These are phyloP conservation scores for Lactarius sp. DNA, from an alignment of 768 basidiomycete species.

Conservation along the genomic window DNA sequence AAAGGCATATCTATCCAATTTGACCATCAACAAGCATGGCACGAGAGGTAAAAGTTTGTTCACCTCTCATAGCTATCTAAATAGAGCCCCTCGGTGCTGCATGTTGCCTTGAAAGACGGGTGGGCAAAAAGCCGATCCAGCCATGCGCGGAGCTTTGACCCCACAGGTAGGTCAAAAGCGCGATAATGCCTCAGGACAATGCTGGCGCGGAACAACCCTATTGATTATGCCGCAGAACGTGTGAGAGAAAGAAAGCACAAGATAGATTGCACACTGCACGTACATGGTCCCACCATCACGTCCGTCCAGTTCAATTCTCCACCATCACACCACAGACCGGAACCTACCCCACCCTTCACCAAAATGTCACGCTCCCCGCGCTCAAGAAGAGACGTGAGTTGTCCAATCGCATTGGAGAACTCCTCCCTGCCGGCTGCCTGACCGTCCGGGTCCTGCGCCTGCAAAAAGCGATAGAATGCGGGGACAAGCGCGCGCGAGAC, in stretches of 20 bases:
- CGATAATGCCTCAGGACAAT: constrained; percentile 64
- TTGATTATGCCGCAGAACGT: not conserved
- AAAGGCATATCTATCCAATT: constrained; percentile 55
- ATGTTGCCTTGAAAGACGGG: constrained; percentile 60
- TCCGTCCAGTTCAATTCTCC: constrained; percentile 60
- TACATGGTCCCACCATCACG: constrained; percentile 68
- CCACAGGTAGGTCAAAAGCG: constrained; percentile 53
- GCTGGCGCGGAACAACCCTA: constrained; percentile 65
- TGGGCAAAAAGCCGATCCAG: constrained; percentile 50
- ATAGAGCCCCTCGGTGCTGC: constrained; percentile 67
- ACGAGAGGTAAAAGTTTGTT: constrained; percentile 4
- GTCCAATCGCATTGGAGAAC: not conserved
- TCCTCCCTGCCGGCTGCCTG: constrained; percentile 35
- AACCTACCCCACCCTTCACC: not conserved
- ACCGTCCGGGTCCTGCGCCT: constrained; percentile 53
- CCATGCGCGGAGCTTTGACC: constrained; percentile 49
- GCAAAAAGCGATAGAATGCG: constrained; percentile 69
- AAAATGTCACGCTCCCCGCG: not conserved
- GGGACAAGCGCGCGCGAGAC: constrained; percentile 61
- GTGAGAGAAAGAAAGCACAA: constrained; percentile 14
- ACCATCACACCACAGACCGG: constrained; percentile 58
- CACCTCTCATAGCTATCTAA: constrained; percentile 73
- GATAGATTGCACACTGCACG: constrained; percentile 19
- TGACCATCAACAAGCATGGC: not conserved
- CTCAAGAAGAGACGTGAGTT: constrained; percentile 1